These are phyloP conservation scores for Vararia minispora DNA, from an alignment of 768 basidiomycete species.

Conservation along the genomic window DNA sequence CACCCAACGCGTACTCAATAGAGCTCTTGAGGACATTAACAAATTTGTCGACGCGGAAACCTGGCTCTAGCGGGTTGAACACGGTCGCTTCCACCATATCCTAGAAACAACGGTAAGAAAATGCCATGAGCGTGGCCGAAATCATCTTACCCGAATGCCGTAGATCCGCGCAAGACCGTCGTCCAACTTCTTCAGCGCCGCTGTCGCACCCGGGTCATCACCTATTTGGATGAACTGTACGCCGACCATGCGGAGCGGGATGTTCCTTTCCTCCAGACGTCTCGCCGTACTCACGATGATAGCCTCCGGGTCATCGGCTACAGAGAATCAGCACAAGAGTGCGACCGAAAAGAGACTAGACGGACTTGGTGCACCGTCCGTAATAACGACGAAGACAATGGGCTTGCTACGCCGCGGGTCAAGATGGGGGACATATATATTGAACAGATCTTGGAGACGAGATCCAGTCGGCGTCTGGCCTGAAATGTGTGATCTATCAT, in stretches of 20 bases:
- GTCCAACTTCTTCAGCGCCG: conserved; percentile 19
- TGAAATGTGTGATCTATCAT: conserved; percentile 12
- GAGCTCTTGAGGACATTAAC: conserved; percentile 9
- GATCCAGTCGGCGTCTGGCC: conserved; percentile 27
- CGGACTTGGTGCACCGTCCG: conserved; percentile 30
- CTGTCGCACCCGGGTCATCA: conserved; percentile 17
- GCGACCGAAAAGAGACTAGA: conserved; percentile 1
- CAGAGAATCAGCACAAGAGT: neutral
- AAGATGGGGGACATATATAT: conserved; percentile 24
- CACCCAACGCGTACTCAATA: conserved; percentile 3
- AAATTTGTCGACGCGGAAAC: conserved; percentile 6
- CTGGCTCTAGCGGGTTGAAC: conserved; percentile 8
- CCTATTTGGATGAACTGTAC: conserved; percentile 33
- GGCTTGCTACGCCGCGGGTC: conserved; percentile 26
- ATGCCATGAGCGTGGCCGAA: too few relatives aligned
- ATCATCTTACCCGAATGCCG: conserved; percentile 9
- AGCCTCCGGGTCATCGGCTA: conserved; percentile 15
- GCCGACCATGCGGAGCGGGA: conserved; percentile 23
- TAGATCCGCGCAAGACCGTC: conserved; percentile 6
- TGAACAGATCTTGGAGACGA: conserved; percentile 25
- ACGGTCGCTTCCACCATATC: conserved; percentile 11
- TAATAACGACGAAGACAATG: conserved; percentile 26
- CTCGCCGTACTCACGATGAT: conserved; percentile 14
- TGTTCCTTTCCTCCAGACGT: conserved; percentile 21
- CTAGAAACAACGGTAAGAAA: neutral